Percentiles rank a stretch among this genome's conserved stretches.
phyloP scores from a whole-genome alignment of 169 alveolate genomes.

The Eimeria praecox region DNA sequence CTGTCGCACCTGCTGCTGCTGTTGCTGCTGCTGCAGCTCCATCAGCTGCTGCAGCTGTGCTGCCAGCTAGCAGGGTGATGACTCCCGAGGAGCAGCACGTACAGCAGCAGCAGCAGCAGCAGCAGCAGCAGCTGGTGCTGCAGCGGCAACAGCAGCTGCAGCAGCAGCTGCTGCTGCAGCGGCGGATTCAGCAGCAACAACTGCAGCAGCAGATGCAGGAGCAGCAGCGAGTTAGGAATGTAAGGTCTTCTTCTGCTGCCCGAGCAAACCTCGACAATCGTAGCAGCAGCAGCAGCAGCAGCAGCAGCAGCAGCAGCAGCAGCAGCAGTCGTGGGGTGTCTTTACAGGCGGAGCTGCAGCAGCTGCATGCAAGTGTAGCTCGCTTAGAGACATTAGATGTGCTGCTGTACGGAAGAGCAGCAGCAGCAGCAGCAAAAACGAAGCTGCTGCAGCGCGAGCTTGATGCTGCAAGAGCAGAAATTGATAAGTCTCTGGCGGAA shows the following conservation, averaged over 20 bases:
- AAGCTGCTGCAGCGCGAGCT: slow-evolving; percentile 35
- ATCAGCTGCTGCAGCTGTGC: not conserved
- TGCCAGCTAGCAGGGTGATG: not conserved
- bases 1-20: slow-evolving; percentile 34
- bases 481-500: not conserved
- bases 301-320: slow-evolving; percentile 59
- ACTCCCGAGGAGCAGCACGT: not conserved
- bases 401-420: slow-evolving; percentile 23
- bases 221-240: not conserved
- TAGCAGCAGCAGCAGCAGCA: slow-evolving; percentile 52
- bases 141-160: not conserved
- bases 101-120: slow-evolving; percentile 1
- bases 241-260: not conserved
- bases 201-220: slow-evolving; percentile 9
- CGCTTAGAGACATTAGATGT: not conserved
- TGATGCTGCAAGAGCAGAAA: slow-evolving; percentile 15
- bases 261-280: not conserved
- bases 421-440: slow-evolving; percentile 29
- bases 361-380: slow-evolving; percentile 1
- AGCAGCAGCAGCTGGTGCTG: slow-evolving; percentile 7
- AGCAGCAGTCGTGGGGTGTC: slow-evolving; percentile 37
- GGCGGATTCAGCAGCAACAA: not conserved
- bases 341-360: slow-evolving; percentile 45
- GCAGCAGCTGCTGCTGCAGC: slow-evolving; percentile 9
- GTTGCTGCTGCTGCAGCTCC: slow-evolving; percentile 42